Percentiles rank a stretch among this genome's conserved stretches.
Evolutionary conservation across 768 basidiomycete genomes (phyloP).

Genomic region (Rhodotorula toruloides): DNA sequence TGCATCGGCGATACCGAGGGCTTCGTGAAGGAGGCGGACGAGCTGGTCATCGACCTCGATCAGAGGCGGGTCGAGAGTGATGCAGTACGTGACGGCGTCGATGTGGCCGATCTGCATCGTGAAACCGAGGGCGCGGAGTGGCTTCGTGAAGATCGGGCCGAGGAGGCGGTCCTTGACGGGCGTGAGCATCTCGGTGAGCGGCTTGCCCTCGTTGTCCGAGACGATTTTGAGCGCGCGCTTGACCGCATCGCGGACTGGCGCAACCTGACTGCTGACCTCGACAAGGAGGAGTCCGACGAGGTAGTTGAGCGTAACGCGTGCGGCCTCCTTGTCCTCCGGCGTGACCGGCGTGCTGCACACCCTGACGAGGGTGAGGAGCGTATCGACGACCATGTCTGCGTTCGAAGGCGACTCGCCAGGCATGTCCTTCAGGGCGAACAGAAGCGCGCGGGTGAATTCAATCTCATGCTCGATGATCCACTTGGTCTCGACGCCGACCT

Average conservation of each 20-base stretch:
- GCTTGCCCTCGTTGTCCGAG: constrained; percentile 64
- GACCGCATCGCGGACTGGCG: constrained; percentile 74
- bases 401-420: constrained; percentile 81
- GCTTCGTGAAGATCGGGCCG: constrained; percentile 88
- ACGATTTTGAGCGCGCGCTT: constrained; percentile 75
- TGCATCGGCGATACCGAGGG: constrained; percentile 88
- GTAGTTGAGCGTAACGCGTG: constrained; percentile 49
- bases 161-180: constrained; percentile 84
- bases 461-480: constrained; percentile 83
- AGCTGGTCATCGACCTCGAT: constrained; percentile 90
- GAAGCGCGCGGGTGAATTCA: constrained; percentile 80
- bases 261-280: constrained; percentile 80
- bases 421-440: constrained; percentile 90
- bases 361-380: constrained; percentile 54
- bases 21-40: constrained; percentile 82
- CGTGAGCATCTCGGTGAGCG: constrained; percentile 70
- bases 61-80: constrained; percentile 79
- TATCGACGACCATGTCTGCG: constrained; percentile 68
- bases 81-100: constrained; percentile 89
- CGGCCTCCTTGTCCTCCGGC: constrained; percentile 47
- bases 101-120: constrained; percentile 96
- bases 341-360: constrained; percentile 55
- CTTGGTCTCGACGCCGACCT: constrained; percentile 63
- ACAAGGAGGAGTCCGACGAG: constrained; percentile 71
- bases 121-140: constrained; percentile 87